phyloP scores from a whole-genome alignment of 257 asterid genomes.

The Sherardia arvensis region DNA sequence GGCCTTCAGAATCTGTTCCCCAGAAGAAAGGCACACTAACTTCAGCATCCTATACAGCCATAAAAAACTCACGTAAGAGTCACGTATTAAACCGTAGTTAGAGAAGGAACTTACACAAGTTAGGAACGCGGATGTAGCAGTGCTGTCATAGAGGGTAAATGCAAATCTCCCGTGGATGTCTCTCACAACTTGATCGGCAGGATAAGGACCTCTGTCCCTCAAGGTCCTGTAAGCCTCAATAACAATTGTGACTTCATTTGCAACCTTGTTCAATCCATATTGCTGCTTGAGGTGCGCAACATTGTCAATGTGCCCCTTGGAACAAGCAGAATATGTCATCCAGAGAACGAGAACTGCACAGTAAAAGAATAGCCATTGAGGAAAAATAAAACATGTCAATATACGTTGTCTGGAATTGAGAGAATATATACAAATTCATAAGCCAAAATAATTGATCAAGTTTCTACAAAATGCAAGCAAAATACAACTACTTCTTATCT shows the following conservation, averaged over 20 bases:
- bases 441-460: no score
- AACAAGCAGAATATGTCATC: conserved; percentile 94
- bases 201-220: conserved; percentile 98
- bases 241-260: conserved; percentile 76
- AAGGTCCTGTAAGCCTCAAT: conserved; percentile 89
- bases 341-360: no score
- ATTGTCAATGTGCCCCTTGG: conserved; percentile 83
- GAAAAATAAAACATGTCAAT: no score
- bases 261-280: conserved; percentile 80
- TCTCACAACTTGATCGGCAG: conserved; percentile 86
- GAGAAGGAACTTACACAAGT: conserved; percentile 55
- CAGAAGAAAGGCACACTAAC: conserved; percentile 78
- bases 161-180: conserved; percentile 83
- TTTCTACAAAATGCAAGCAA: no score
- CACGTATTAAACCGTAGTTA: background rate
- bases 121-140: conserved; percentile 49
- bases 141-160: conserved; percentile 55
- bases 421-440: no score
- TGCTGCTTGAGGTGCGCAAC: conserved; percentile 90
- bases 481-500: no score
- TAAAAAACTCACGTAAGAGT: conserved; percentile 1
- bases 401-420: no score
- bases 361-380: no score
- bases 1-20: conserved; percentile 89
- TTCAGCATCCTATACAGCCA: conserved; percentile 54